These are phyloP conservation scores for Allium sativum DNA, from an alignment of 106 monocot genomes.

Conservation along the genomic window DNA sequence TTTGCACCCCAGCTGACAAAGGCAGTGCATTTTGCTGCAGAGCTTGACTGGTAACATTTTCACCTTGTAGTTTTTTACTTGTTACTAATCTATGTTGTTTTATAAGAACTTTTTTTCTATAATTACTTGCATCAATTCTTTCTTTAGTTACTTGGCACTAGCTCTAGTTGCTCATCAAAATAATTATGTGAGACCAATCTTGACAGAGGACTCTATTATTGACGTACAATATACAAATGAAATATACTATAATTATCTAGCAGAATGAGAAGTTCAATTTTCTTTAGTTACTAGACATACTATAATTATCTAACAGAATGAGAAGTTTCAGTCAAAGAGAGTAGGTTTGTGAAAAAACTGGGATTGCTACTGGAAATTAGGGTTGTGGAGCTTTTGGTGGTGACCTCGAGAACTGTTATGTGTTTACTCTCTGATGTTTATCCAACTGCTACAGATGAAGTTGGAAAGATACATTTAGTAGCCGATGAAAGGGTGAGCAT, in stretches of 20 bases:
- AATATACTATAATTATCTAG: too few species aligned
- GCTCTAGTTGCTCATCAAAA: slow-evolving; percentile 83
- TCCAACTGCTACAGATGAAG: slow-evolving; percentile 80
- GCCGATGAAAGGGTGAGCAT: slow-evolving; percentile 64
- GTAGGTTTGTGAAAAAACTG: too few species aligned
- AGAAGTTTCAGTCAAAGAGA: too few species aligned
- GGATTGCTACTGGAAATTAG: too few species aligned
- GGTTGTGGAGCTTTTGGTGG: too few species aligned
- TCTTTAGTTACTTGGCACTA: slow-evolving; percentile 51
- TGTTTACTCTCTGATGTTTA: slow-evolving; percentile 82
- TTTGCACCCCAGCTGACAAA: slow-evolving; percentile 56
- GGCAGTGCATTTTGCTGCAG: slow-evolving; percentile 88
- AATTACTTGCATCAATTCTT: slow-evolving; percentile 1
- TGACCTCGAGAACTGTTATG: slow-evolving; percentile 72
- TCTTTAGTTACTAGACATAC: too few species aligned
- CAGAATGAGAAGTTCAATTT: too few species aligned
- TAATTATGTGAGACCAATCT: slow-evolving; percentile 79
- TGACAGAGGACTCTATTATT: slow-evolving; percentile 68
- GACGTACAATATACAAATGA: slow-evolving; percentile 87
- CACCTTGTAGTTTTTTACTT: neutral
- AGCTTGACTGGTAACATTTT: slow-evolving; percentile 77
- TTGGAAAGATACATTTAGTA: slow-evolving; percentile 70
- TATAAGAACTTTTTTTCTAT: too few species aligned
- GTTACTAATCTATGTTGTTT: too few species aligned
- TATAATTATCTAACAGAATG: too few species aligned